Percentiles rank a stretch among this genome's conserved stretches.
Evolutionary conservation across 2,329 filamentous ascomycete genomes (phyloP).

Genomic region (Penicillium sp.): DNA sequence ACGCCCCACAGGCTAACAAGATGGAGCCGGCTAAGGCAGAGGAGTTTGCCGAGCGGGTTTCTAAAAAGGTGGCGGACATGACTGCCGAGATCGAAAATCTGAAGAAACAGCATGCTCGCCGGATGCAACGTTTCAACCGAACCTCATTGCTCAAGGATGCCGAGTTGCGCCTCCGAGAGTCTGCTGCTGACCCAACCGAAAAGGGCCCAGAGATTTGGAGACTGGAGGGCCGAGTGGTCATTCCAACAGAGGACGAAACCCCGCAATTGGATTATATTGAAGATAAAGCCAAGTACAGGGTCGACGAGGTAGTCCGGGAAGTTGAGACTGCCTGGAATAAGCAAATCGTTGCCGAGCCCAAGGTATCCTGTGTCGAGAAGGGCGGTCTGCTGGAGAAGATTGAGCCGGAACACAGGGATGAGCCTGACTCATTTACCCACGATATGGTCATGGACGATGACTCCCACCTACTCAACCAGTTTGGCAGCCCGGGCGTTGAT

Average conservation of each 20-base stretch:
- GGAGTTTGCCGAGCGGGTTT: slow-evolving; percentile 71
- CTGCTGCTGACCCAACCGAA: slow-evolving; percentile 49
- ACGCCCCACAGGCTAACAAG: slow-evolving; percentile 45
- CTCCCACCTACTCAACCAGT: slow-evolving; percentile 29
- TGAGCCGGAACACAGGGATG: slow-evolving; percentile 33
- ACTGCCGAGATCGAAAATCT: slow-evolving; percentile 76
- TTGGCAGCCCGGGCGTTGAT: slow-evolving; percentile 20
- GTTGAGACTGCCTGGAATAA: slow-evolving; percentile 64
- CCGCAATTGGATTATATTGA: slow-evolving; percentile 32
- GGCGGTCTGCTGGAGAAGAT: slow-evolving; percentile 60
- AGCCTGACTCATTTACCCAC: slow-evolving; percentile 21
- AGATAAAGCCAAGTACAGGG: slow-evolving; percentile 37
- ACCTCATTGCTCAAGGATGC: slow-evolving; percentile 62
- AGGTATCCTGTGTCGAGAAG: slow-evolving; percentile 64
- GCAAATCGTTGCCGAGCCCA: slow-evolving; percentile 55
- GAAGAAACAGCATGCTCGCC: slow-evolving; percentile 66
- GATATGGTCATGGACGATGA: slow-evolving; percentile 31
- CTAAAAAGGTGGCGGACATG: slow-evolving; percentile 62
- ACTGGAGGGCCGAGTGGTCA: slow-evolving; percentile 47
- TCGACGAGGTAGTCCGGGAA: slow-evolving; percentile 66
- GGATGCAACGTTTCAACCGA: slow-evolving; percentile 64
- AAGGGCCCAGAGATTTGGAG: slow-evolving; percentile 55
- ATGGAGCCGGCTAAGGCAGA: slow-evolving; percentile 69
- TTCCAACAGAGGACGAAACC: slow-evolving; percentile 28
- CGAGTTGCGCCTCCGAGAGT: slow-evolving; percentile 64